Evolutionary conservation across 169 alveolate genomes (phyloP).

Genomic region (Eimeria sp.): DNA sequence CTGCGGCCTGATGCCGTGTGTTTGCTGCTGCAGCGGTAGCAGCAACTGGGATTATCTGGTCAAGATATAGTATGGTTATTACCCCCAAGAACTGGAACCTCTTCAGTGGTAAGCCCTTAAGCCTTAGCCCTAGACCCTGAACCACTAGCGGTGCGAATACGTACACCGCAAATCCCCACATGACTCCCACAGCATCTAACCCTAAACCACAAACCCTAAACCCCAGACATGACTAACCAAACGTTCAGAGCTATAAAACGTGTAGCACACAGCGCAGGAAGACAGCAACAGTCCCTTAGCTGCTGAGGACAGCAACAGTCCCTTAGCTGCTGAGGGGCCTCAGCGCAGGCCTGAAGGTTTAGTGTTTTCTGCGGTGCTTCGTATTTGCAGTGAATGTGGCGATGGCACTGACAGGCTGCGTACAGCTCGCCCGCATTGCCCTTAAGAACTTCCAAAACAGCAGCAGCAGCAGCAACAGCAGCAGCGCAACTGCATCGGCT

Average conservation of each 20-base stretch:
- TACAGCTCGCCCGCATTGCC: conserved; percentile 84
- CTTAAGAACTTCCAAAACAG: neutral
- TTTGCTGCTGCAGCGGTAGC: conserved; percentile 24
- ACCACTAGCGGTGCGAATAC: no score
- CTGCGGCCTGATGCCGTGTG: neutral
- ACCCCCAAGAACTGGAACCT: no score
- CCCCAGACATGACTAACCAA: neutral
- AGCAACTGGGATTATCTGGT: no score
- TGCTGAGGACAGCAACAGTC: no score
- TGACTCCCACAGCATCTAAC: no score
- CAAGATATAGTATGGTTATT: no score
- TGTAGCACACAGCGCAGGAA: neutral
- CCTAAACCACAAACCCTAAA: neutral
- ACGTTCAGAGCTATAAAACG: neutral
- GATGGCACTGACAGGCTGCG: conserved; percentile 89
- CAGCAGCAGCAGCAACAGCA: conserved; percentile 12
- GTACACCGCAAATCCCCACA: no score
- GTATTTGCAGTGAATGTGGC: conserved; percentile 85
- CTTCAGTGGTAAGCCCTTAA: no score
- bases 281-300: neutral
- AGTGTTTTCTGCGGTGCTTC: neutral
- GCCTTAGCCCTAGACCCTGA: no score
- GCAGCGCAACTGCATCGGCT: neutral
- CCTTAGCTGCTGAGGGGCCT: neutral
- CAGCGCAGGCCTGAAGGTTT: neutral